These are phyloP conservation scores for Chaetomium olivaceum DNA, from an alignment of 2,329 filamentous ascomycete genomes.

Conservation along the genomic window DNA sequence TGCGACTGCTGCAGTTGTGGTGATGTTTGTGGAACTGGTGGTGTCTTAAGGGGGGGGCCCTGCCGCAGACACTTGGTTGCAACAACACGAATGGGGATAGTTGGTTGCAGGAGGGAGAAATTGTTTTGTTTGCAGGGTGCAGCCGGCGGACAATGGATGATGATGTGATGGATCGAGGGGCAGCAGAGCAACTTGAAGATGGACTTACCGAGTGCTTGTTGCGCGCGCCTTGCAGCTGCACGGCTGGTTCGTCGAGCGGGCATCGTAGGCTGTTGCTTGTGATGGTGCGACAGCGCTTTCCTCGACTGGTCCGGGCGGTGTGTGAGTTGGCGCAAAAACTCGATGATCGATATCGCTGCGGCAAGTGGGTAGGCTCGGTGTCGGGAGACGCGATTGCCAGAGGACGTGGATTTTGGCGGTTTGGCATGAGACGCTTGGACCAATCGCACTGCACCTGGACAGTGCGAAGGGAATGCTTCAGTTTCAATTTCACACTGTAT, in stretches of 20 bases:
- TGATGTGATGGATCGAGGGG: background rate
- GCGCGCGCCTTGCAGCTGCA: constrained; percentile 47
- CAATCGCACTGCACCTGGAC: background rate
- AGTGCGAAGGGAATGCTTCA: background rate
- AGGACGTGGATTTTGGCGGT: constrained; percentile 21
- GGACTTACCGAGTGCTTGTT: constrained; percentile 46
- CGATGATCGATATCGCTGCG: background rate
- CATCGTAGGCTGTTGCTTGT: constrained; percentile 16
- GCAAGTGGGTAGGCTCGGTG: constrained; percentile 13
- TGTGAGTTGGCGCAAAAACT: constrained; percentile 2
- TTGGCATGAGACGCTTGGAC: background rate
- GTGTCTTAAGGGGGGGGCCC: no score
- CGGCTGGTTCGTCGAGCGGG: constrained; percentile 42
- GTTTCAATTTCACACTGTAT: background rate
- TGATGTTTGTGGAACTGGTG: constrained; percentile 8
- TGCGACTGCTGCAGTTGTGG: background rate
- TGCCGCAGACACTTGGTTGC: background rate
- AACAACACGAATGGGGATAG: background rate
- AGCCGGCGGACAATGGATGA: background rate
- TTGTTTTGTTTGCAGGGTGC: background rate
- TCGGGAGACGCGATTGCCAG: constrained; percentile 24
- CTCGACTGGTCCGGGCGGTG: background rate
- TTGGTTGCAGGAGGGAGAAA: background rate
- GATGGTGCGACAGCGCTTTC: constrained; percentile 9
- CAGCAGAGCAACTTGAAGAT: background rate